Conservation (phyloP, 2,329 filamentous ascomycete species). For the Phialophora macrospora region DNA sequence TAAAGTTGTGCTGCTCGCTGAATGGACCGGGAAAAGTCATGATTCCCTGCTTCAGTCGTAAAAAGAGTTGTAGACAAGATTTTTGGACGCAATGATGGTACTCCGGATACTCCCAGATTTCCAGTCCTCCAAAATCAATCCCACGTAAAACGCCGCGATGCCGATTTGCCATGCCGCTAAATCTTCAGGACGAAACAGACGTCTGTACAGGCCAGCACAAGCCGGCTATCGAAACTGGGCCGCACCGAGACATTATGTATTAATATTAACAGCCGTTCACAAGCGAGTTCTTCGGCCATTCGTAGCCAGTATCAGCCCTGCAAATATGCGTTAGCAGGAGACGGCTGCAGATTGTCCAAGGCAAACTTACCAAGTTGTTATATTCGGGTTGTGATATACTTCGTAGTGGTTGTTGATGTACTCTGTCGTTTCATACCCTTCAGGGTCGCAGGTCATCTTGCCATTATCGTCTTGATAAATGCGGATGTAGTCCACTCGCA, state of each 20-base stretch:
- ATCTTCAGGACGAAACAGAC: slow-evolving; percentile 29
- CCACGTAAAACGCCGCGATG: slow-evolving; percentile 30
- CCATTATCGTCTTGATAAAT: slow-evolving; percentile 69
- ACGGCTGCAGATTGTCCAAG: background rate
- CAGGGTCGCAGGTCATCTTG: slow-evolving; percentile 69
- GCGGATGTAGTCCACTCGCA: slow-evolving; percentile 72
- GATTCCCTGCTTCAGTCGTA: slow-evolving; percentile 33
- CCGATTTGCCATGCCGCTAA: slow-evolving; percentile 36
- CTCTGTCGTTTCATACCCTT: slow-evolving; percentile 67
- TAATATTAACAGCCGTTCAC: slow-evolving; percentile 60
- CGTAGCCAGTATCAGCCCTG: slow-evolving; percentile 57
- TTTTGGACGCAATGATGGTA: slow-evolving; percentile 23
- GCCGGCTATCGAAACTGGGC: slow-evolving; percentile 30
- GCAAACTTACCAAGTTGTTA: slow-evolving; percentile 64
- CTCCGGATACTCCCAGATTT: slow-evolving; percentile 26
- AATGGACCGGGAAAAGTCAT: slow-evolving; percentile 30
- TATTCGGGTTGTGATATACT: slow-evolving; percentile 67
- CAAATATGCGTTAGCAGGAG: slow-evolving; percentile 29
- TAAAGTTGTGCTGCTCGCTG: slow-evolving; percentile 26
- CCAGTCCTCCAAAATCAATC: slow-evolving; percentile 21
- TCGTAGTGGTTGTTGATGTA: slow-evolving; percentile 68
- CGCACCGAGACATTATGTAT: slow-evolving; percentile 32
- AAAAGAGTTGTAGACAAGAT: slow-evolving; percentile 34
- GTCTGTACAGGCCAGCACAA: slow-evolving; percentile 32
- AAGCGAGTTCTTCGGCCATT: slow-evolving; percentile 66